A percentile compares a stretch with the other conserved stretches of the same genome.
Conservation (phyloP, 768 basidiomycete genomes). For the Macrolepiota albuminosa region DNA sequence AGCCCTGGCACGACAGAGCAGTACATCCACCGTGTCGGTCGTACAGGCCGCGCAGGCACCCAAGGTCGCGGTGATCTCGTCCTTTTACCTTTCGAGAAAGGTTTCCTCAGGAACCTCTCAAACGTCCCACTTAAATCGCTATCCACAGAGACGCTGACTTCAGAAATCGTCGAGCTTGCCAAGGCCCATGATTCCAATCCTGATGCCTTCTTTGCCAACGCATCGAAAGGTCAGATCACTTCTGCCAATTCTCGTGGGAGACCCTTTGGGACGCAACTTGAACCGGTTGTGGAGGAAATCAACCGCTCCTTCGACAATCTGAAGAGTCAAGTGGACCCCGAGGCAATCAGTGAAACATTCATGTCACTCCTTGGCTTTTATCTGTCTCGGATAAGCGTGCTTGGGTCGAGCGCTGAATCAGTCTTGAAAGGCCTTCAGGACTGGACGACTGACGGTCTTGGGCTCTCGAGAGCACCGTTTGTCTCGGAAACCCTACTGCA, state of each 20-base stretch:
- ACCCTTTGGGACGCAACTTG: constrained; percentile 15
- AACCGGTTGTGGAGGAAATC: constrained; percentile 22
- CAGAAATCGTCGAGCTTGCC: constrained; percentile 44
- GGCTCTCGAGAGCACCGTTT: constrained; percentile 46
- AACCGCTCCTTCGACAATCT: constrained; percentile 26
- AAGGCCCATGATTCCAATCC: constrained; percentile 42
- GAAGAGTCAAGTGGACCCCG: constrained; percentile 35
- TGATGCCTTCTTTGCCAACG: constrained; percentile 24
- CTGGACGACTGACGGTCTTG: constrained; percentile 57
- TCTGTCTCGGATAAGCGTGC: constrained; percentile 40
- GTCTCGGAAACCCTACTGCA: constrained; percentile 45
- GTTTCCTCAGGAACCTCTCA: constrained; percentile 58
- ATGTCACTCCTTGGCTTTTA: constrained; percentile 73
- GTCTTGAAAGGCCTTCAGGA: constrained; percentile 54
- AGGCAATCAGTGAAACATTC: constrained; percentile 56
- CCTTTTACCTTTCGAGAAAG: constrained; percentile 73
- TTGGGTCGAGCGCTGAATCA: constrained; percentile 38
- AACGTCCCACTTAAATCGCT: constrained; percentile 67
- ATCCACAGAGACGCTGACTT: constrained; percentile 39
- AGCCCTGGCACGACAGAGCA: constrained; percentile 63
- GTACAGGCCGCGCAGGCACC: constrained; percentile 70
- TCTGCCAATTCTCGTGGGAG: not conserved
- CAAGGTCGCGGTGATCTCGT: constrained; percentile 74
- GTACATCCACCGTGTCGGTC: constrained; percentile 83
- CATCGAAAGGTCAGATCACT: not conserved